Evolutionary conservation across 306 rosid genomes (phyloP).

Genomic region (Rosa rugosa): DNA sequence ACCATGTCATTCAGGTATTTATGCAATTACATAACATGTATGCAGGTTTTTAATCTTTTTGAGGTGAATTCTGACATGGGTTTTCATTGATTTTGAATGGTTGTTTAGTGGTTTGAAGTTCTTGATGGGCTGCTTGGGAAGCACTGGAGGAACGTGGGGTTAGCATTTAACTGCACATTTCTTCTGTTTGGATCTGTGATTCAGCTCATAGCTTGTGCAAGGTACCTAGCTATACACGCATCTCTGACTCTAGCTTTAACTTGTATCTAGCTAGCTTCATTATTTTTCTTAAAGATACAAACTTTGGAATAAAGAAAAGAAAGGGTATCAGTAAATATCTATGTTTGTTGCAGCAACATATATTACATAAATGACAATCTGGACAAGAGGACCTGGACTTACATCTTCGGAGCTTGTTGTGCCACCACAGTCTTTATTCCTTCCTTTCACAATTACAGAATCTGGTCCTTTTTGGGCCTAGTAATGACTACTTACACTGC

Average conservation of each 20-base stretch:
- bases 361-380: slow-evolving; percentile 94
- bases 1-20: slow-evolving; percentile 85
- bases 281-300: slow-evolving; percentile 10
- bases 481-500: slow-evolving; percentile 99
- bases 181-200: slow-evolving; percentile 99
- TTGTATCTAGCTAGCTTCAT: slow-evolving; percentile 16
- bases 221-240: slow-evolving; percentile 42
- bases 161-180: slow-evolving; percentile 97
- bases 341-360: slow-evolving; percentile 65
- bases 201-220: slow-evolving; percentile 98
- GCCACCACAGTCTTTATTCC: slow-evolving; percentile 99
- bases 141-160: slow-evolving; percentile 97
- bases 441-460: slow-evolving; percentile 91
- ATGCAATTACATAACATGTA: not conserved
- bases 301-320: not conserved
- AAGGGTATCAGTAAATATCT: slow-evolving; percentile 8
- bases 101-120: slow-evolving; percentile 87
- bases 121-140: slow-evolving; percentile 98
- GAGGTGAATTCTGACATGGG: slow-evolving; percentile 31
- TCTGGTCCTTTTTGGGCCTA: slow-evolving; percentile 97
- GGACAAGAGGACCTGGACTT: slow-evolving; percentile 99
- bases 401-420: slow-evolving; percentile 97
- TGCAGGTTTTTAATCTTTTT: not conserved
- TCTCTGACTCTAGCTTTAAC: slow-evolving; percentile 32
- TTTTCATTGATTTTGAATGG: not conserved